phyloP scores from a whole-genome alignment of 805 yeast genomes.

The Kluyveromyces starmeri region DNA sequence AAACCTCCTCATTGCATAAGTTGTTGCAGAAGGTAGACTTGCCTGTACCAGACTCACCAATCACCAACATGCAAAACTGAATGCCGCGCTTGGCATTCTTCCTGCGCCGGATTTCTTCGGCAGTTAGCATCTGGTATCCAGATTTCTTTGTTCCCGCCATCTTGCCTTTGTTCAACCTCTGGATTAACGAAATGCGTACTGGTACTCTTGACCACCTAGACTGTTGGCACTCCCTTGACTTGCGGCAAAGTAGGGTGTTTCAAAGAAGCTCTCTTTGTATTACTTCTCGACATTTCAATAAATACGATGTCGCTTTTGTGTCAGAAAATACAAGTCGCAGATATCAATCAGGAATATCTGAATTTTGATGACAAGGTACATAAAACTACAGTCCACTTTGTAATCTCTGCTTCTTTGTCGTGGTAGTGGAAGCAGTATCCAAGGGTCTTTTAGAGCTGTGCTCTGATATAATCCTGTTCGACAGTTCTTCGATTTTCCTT shows the following conservation, averaged over 20 bases:
- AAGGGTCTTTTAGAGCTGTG: conserved; percentile 14
- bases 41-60: conserved; percentile 70
- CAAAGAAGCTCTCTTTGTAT: too few relatives aligned
- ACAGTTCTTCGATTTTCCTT: conserved; percentile 18
- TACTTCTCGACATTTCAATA: too few relatives aligned
- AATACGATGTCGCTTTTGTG: too few relatives aligned
- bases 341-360: too few relatives aligned
- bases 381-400: too few relatives aligned
- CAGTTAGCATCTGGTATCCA: conserved; percentile 9
- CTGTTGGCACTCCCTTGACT: too few relatives aligned
- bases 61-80: conserved; percentile 57
- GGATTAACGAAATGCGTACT: too few relatives aligned
- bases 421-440: conserved; percentile 8
- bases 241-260: too few relatives aligned
- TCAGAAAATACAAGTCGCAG: too few relatives aligned
- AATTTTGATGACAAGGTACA: too few relatives aligned
- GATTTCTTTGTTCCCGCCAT: background rate
- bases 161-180: too few relatives aligned
- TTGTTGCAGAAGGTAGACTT: conserved; percentile 66
- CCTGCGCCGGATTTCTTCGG: conserved; percentile 42
- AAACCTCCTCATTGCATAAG: conserved; percentile 45
- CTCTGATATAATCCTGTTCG: conserved; percentile 16
- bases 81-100: conserved; percentile 56
- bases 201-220: too few relatives aligned
- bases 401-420: conserved; percentile 14